Base-by-base conservation (phyloP, 169 alveolate species). In the Babesia caballi region DNA sequence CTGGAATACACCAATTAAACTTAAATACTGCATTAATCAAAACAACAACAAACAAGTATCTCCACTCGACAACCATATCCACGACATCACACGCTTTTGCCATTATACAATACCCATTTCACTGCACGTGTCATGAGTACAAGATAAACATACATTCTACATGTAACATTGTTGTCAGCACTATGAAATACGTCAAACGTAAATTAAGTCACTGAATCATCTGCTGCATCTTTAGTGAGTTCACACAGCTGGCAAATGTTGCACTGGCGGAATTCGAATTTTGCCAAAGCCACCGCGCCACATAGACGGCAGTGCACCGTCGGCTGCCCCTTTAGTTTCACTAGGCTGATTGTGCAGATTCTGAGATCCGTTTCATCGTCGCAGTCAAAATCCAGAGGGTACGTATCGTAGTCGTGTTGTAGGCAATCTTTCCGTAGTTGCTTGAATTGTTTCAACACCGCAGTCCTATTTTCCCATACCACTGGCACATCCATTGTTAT, bases 301-400 rank as follows among this genome's bases (percentile, higher is more conserved):
- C 88, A 81, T 63, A 70, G 71, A 21, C 63, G 42, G 80, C 88
- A 81, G 15, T 70, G 63, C 19, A 69, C 88, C 14, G 60, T 71
- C 17, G 80, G 71, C 21, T 47, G 51, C 35, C 46, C 47, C 35
- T 56, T 3, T 5, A 42, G 12, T 38, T 81, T 71, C 33, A 51
- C 73, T 4, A 81, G 47, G 19, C 75, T 54, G 12, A 81, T 42
- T 28, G 84, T 69, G 44, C 88, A 81, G 7, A 81, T 65, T n/a
- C 21, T 38, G 21, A 78, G 74, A 58, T 75, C 57, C 21, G 14
- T 11, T 2, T 65, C 57, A 33, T 78, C 86, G 6, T 28, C 59
- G 17, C 38, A 52, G 40, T 50, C 63, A 36, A 28, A 56, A 58
- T 78, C 86, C 12, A 78, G 28, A 2, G 65, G 9, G 28, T 81